phyloP scores from a whole-genome alignment of 768 basidiomycete species.

The Clitopilus hobsonii region DNA sequence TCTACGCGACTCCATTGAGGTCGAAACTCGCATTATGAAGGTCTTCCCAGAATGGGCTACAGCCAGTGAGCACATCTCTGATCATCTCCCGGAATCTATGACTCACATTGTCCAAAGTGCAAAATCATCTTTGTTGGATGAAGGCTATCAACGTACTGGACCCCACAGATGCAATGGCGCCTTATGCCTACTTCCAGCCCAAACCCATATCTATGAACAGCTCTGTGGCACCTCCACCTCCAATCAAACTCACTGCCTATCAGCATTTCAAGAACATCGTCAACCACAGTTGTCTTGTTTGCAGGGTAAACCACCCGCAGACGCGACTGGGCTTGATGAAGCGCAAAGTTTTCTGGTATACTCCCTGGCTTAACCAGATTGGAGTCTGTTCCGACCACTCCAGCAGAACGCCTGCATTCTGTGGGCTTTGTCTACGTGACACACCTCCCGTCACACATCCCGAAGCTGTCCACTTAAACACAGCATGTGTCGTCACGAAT shows the following conservation, averaged over 20 bases:
- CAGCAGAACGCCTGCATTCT: conserved; percentile 46
- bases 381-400: conserved; percentile 63
- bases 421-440: conserved; percentile 68
- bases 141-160: conserved; percentile 60
- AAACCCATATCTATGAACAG: conserved; percentile 28
- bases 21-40: conserved; percentile 57
- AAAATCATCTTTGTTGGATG: conserved; percentile 68
- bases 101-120: conserved; percentile 39
- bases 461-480: conserved; percentile 14
- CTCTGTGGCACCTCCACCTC: conserved; percentile 25
- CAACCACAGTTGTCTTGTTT: conserved; percentile 53
- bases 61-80: conserved; percentile 44
- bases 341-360: conserved; percentile 41
- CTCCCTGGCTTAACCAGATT: conserved; percentile 41
- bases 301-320: conserved; percentile 61
- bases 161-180: conserved; percentile 50
- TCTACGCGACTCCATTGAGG: conserved; percentile 55
- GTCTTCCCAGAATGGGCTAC: conserved; percentile 56
- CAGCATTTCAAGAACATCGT: conserved; percentile 61
- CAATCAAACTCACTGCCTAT: conserved; percentile 43
- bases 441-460: conserved; percentile 37
- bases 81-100: conserved; percentile 2
- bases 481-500: conserved; percentile 57
- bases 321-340: conserved; percentile 43
- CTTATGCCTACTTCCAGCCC: conserved; percentile 42